Evolutionary conservation across 2,329 filamentous ascomycete species (phyloP).

Genomic region (Periconia sp.): DNA sequence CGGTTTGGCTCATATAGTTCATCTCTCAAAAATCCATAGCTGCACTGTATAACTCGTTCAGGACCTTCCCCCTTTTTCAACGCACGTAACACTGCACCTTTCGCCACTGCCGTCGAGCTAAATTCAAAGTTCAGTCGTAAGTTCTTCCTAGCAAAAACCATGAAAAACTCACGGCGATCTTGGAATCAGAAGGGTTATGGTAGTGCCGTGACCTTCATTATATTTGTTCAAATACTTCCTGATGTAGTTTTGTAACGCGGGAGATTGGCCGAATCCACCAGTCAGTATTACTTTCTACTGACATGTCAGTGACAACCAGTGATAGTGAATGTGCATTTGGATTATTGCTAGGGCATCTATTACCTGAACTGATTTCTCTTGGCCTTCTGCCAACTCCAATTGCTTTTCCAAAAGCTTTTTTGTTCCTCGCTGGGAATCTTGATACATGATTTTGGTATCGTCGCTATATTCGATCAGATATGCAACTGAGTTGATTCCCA

Average conservation of each 20-base stretch:
- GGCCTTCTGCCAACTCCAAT: slow-evolving; percentile 24
- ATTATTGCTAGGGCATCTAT: neutral
- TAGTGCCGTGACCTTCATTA: neutral
- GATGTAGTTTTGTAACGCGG: slow-evolving; percentile 24
- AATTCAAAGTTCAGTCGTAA: neutral
- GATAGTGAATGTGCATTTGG: too few species aligned
- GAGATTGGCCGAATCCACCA: slow-evolving; percentile 34
- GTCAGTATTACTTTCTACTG: slow-evolving; percentile 33
- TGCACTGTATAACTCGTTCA: slow-evolving; percentile 22
- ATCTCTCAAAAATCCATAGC: slow-evolving; percentile 27
- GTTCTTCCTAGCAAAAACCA: too few species aligned
- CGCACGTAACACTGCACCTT: slow-evolving; percentile 33
- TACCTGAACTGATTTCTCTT: slow-evolving; percentile 7
- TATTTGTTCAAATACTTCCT: slow-evolving; percentile 12
- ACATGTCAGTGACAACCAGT: neutral
- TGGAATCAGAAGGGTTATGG: slow-evolving; percentile 12
- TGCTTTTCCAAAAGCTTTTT: slow-evolving; percentile 18
- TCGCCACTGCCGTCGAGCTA: slow-evolving; percentile 31
- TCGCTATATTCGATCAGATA: neutral
- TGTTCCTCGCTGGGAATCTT: slow-evolving; percentile 12
- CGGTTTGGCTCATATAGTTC: slow-evolving; percentile 1
- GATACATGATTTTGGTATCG: slow-evolving; percentile 11
- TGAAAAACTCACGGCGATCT: slow-evolving; percentile 4
- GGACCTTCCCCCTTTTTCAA: slow-evolving; percentile 33
- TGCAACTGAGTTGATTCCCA: neutral